Evolutionary conservation across 1,139 yeast genomes (phyloP).

Genomic region (Kodamaea anthophila): DNA sequence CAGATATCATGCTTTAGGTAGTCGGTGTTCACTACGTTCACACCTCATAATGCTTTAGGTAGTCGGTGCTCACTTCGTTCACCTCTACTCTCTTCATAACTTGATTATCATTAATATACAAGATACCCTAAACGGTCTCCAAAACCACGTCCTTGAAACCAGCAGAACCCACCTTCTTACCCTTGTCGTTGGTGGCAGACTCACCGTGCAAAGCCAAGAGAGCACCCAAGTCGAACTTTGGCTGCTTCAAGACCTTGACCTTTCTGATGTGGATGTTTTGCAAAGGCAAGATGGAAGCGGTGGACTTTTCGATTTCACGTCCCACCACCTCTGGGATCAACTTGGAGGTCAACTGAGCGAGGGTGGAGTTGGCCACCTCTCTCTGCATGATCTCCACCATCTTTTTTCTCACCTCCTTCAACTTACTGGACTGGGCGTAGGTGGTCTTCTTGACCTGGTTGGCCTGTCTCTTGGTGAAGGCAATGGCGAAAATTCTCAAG

Average conservation of each 20-base stretch:
- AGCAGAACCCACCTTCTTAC: slow-evolving; percentile 41
- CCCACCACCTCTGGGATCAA: slow-evolving; percentile 50
- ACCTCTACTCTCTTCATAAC: slow-evolving; percentile 4
- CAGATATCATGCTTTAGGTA: too few species aligned
- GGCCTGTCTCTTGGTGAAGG: slow-evolving; percentile 49
- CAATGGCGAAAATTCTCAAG: slow-evolving; percentile 46
- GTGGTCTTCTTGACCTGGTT: slow-evolving; percentile 48
- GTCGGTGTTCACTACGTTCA: too few species aligned
- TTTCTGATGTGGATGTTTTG: slow-evolving; percentile 50
- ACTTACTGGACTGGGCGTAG: slow-evolving; percentile 46
- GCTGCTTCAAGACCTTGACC: slow-evolving; percentile 48
- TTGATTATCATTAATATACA: slow-evolving; percentile 8
- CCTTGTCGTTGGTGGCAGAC: slow-evolving; percentile 45
- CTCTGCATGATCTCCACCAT: slow-evolving; percentile 49
- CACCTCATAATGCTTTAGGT: too few species aligned
- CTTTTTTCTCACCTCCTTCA: slow-evolving; percentile 48
- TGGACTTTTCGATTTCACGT: slow-evolving; percentile 49
- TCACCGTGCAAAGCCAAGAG: slow-evolving; percentile 49
- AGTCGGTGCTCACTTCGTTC: too few species aligned
- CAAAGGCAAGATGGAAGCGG: slow-evolving; percentile 47
- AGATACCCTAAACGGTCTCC: slow-evolving; percentile 31
- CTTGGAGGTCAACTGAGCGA: slow-evolving; percentile 46
- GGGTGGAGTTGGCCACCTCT: slow-evolving; percentile 46
- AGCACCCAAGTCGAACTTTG: slow-evolving; percentile 49
- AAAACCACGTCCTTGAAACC: slow-evolving; percentile 50